phyloP scores from a whole-genome alignment of 352 stramenopile genomes.

The Halophytophthora polymorphica region DNA sequence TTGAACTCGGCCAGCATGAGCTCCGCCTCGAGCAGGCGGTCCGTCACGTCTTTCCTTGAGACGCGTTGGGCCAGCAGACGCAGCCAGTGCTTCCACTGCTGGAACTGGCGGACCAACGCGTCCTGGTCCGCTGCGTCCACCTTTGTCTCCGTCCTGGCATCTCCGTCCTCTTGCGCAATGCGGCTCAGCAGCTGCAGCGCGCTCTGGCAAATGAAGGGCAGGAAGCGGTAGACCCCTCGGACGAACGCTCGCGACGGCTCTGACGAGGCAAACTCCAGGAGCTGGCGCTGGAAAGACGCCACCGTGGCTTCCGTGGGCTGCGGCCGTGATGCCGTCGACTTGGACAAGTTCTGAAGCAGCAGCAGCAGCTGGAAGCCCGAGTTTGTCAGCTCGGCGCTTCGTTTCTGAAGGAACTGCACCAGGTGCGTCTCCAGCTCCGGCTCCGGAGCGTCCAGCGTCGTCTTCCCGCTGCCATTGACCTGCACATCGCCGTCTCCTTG shows the following conservation, averaged over 20 bases:
- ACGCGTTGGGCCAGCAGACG: conserved; percentile 37
- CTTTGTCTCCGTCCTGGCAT: conserved; percentile 4
- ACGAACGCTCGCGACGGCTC: conserved; percentile 29
- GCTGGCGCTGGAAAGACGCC: conserved; percentile 32
- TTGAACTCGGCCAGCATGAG: conserved; percentile 40
- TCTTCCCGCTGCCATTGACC: conserved; percentile 9
- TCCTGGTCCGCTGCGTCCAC: conserved; percentile 8
- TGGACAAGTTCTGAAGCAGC: conserved; percentile 36
- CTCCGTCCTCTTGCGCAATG: conserved; percentile 10
- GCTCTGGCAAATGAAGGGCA: conserved; percentile 55
- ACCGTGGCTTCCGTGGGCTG: conserved; percentile 17
- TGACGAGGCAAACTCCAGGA: conserved; percentile 34
- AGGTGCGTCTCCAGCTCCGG: conserved; percentile 15
- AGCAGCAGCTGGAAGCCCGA: conserved; percentile 46
- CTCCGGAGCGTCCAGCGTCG: background rate
- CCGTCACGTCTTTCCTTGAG: conserved; percentile 47
- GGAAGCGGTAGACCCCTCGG: conserved; percentile 40
- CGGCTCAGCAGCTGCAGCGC: conserved; percentile 35
- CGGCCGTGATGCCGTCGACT: conserved; percentile 1
- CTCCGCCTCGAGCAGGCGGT: conserved; percentile 55
- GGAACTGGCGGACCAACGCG: conserved; percentile 15
- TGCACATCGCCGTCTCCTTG: background rate
- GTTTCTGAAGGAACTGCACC: conserved; percentile 26
- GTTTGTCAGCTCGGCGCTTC: conserved; percentile 35
- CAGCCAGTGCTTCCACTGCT: conserved; percentile 54